These are phyloP conservation scores for Naganishia kalamii DNA, from an alignment of 768 basidiomycete genomes.

Conservation along the genomic window DNA sequence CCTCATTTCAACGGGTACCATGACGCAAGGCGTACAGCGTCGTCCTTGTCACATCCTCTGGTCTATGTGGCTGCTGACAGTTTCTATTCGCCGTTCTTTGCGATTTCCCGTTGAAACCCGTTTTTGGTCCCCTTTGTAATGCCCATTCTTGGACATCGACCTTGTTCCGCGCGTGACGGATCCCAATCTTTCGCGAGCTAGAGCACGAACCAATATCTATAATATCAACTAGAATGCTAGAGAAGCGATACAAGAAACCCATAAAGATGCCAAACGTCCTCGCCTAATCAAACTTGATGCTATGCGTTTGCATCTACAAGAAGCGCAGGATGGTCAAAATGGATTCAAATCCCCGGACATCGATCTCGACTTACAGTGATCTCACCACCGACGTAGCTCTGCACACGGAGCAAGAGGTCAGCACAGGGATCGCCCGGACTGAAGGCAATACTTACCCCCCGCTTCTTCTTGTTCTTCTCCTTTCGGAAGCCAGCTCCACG, in stretches of 20 bases:
- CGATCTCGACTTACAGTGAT: conserved; percentile 64
- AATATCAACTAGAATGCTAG: background rate
- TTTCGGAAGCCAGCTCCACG: conserved; percentile 92
- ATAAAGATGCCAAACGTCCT: background rate
- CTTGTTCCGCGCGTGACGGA: too few species aligned
- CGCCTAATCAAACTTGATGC: conserved; percentile 65
- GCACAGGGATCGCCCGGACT: background rate
- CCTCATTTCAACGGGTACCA: too few species aligned
- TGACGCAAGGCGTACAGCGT: too few species aligned
- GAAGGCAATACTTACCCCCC: conserved; percentile 50
- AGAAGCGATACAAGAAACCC: background rate
- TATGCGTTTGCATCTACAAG: conserved; percentile 67
- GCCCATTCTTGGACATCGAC: too few species aligned
- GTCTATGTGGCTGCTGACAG: too few species aligned
- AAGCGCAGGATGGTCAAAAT: background rate
- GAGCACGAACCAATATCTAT: background rate
- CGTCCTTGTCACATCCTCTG: too few species aligned
- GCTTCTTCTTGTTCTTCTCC: conserved; percentile 99
- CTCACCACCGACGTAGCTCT: conserved; percentile 82
- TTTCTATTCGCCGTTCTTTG: too few species aligned
- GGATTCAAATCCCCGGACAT: background rate
- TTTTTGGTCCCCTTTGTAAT: too few species aligned
- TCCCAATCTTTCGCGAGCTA: too few species aligned
- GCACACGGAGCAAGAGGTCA: conserved; percentile 1
- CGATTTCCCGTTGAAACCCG: too few species aligned